phyloP scores from a whole-genome alignment of 805 yeast genomes.

The Starmerella ratchasimensis region DNA sequence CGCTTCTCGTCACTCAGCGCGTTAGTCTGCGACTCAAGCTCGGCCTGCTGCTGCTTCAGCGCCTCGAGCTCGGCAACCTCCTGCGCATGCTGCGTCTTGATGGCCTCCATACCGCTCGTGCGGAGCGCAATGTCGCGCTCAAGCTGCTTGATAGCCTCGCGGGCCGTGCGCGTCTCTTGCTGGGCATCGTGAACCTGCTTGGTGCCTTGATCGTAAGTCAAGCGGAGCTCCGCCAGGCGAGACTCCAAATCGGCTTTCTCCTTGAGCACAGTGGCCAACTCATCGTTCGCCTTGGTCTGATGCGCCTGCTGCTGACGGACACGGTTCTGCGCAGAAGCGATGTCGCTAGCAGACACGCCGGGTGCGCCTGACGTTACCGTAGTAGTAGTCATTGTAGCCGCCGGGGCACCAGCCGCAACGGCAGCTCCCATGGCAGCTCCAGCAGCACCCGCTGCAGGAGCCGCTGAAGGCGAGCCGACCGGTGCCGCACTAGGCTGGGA shows the following conservation, averaged over 20 bases:
- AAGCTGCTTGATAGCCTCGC: constrained; percentile 34
- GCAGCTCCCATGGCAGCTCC: not conserved
- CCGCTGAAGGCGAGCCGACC: not conserved
- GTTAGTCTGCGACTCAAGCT: constrained; percentile 20
- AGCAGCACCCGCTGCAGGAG: not conserved
- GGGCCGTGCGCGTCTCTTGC: constrained; percentile 39
- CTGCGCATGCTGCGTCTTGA: constrained; percentile 17
- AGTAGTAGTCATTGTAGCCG: not conserved
- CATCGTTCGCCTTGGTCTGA: constrained; percentile 44
- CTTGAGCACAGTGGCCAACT: constrained; percentile 51
- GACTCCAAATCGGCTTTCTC: constrained; percentile 58
- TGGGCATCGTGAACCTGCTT: constrained; percentile 64
- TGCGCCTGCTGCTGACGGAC: too few relatives aligned
- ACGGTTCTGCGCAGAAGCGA: too few relatives aligned
- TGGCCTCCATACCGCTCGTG: constrained; percentile 19
- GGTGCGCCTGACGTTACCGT: too few relatives aligned
- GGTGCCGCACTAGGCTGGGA: not conserved
- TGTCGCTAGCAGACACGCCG: too few relatives aligned
- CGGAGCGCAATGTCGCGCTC: constrained; percentile 21
- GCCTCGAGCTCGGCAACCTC: constrained; percentile 3
- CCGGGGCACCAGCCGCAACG: not conserved
- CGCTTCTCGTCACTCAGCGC: constrained; percentile 8
- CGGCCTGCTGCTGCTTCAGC: constrained; percentile 1
- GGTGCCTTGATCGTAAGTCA: constrained; percentile 66
- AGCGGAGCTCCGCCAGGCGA: constrained; percentile 53